phyloP scores from a whole-genome alignment of 2,329 filamentous ascomycete species.

The Pseudocercospora pini-densiflorae region DNA sequence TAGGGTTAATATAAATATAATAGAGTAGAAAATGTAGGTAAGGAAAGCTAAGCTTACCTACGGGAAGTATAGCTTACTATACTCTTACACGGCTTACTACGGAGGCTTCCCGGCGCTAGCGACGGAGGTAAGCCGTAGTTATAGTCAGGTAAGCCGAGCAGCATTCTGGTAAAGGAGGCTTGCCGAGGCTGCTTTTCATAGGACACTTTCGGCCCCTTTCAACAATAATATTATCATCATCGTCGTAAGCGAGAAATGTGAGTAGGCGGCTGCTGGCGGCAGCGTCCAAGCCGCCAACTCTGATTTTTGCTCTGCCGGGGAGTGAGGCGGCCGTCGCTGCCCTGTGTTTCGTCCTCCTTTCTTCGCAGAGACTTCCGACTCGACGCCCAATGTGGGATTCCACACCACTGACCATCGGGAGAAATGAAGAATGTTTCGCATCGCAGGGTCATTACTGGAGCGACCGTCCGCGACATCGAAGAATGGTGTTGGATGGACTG shows the following conservation, averaged over 20 bases:
- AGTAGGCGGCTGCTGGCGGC: background rate
- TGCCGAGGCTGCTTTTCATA: background rate
- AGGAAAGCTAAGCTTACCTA: no score
- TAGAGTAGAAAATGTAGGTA: no score
- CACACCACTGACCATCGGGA: slow-evolving; percentile 7
- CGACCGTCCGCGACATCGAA: background rate
- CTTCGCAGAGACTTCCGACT: background rate
- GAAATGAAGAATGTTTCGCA: slow-evolving; percentile 17
- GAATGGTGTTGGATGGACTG: slow-evolving; percentile 6
- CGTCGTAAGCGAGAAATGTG: background rate
- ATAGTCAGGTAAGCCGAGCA: no score
- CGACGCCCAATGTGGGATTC: slow-evolving; percentile 18
- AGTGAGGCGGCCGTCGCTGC: background rate
- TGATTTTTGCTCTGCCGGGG: background rate
- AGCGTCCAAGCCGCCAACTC: background rate
- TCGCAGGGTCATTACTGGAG: slow-evolving; percentile 9
- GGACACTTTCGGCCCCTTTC: background rate
- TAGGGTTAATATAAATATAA: no score
- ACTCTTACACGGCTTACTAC: no score
- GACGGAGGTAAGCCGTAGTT: no score
- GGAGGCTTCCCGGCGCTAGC: no score
- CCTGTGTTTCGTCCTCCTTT: slow-evolving; percentile 12
- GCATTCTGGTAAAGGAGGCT: no score
- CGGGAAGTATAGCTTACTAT: no score
- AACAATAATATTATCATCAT: background rate